Evolutionary conservation across 169 alveolate genomes (phyloP).

Genomic region (Plasmodium sp.): DNA sequence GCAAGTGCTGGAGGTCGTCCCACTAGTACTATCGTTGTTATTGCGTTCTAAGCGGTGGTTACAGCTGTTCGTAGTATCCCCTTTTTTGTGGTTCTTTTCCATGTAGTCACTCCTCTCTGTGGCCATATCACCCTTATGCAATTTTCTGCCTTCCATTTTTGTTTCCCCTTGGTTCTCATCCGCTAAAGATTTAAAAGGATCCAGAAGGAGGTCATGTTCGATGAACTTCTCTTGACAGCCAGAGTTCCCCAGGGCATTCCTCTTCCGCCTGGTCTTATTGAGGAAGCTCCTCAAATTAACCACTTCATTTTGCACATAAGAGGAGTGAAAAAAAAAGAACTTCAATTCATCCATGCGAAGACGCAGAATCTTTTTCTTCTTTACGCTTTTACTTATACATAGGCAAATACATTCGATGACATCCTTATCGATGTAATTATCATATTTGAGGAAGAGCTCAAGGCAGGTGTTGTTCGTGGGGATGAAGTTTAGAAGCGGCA

Average conservation of each 20-base stretch:
- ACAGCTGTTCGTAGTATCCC: neutral
- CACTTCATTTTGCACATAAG: conserved; percentile 26
- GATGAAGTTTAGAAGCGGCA: conserved; percentile 49
- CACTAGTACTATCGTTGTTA: neutral
- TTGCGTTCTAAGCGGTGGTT: neutral
- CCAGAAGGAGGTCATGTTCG: conserved; percentile 41
- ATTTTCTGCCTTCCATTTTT: neutral
- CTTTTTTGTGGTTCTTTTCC: neutral
- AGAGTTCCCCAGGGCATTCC: neutral
- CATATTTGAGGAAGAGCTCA: conserved; percentile 58
- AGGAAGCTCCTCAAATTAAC: conserved; percentile 25
- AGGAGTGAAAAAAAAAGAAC: conserved; percentile 9
- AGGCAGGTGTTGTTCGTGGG: conserved; percentile 40
- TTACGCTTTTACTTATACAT: conserved; percentile 12
- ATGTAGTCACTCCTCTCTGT: neutral
- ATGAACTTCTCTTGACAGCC: conserved; percentile 47
- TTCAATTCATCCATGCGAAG: conserved; percentile 13
- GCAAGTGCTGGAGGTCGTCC: neutral
- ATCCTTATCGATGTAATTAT: conserved; percentile 47
- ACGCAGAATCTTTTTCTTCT: conserved; percentile 39
- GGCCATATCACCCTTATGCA: neutral
- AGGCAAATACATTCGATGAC: conserved; percentile 48
- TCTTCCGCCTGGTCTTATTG: conserved; percentile 14
- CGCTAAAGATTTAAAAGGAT: conserved; percentile 30
- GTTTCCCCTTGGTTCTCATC: neutral